Evolutionary conservation across 2,329 filamentous ascomycete species (phyloP), one percentile per base, ranked within the genome.

Genomic region (Exophiala sp.): DNA sequence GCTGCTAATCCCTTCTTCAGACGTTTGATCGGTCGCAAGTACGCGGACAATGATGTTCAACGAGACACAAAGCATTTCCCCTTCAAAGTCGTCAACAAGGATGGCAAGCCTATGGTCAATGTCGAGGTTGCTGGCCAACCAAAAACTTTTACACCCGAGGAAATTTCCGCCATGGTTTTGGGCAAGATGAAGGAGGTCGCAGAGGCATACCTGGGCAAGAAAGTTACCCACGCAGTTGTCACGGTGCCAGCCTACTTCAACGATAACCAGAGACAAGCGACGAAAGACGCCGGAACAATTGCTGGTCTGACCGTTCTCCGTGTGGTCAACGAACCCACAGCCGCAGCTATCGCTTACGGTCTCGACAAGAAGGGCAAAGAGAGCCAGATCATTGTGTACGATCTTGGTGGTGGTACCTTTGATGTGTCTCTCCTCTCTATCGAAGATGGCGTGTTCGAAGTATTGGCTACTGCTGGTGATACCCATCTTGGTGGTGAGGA

Each of bases 241-340:
- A 96, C 91, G 60, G 91, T 96, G 65, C 91, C 91, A 66, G 90
- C 91, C 77, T 96, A 96, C 81, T 96, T 96, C 88, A 96, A 95
- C 78, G 91, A 96, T 80, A 91, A 91, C 78, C 91, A 96, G 82
- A 85, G 91, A 78, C 91, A 95, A 77, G 91, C 91, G 59, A 96
- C 91, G 76, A 96, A 96, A 85, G 91, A 96, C 71, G 91, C 91
- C 66, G 91, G 91, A 73, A 81, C 80, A 62, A 96, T 96, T 69
- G 90, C 91, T 69, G 91, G 91, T 71, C 84, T 96, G 59, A 96
- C 95, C 73, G 89, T 96, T 67, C 88, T 96, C 71, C 91, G 91
- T 79, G 91, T 96, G 62, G 90, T 96, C 71, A 96, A 96, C 81
- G 91, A 96, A 77, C 91, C 91, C 68, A 96, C 91, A 68, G 91